Percentiles rank a stretch among this genome's conserved stretches.
Conservation (phyloP, 2,329 filamentous ascomycete species). For the Pseudocercospora fuligena region DNA sequence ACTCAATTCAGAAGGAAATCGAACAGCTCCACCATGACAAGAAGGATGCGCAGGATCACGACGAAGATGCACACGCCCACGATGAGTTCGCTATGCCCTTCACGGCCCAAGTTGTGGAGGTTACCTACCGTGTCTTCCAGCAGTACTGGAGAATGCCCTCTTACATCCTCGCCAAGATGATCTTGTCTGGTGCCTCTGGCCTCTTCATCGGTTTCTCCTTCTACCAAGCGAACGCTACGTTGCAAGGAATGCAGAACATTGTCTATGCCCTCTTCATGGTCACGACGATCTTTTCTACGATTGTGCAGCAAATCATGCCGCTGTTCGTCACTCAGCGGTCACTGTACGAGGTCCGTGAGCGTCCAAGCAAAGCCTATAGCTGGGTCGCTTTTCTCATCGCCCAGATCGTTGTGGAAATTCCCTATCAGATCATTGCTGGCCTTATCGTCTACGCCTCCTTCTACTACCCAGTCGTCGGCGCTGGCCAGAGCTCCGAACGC, state of each 20-base stretch:
- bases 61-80: slow-evolving; percentile 34
- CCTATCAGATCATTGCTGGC: slow-evolving; percentile 66
- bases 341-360: slow-evolving; percentile 64
- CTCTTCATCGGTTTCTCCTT: slow-evolving; percentile 56
- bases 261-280: slow-evolving; percentile 59
- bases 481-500: slow-evolving; percentile 53
- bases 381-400: slow-evolving; percentile 75
- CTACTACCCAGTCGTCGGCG: slow-evolving; percentile 62
- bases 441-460: slow-evolving; percentile 68
- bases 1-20: slow-evolving; percentile 44
- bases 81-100: slow-evolving; percentile 53
- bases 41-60: slow-evolving; percentile 32
- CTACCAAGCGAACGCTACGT: slow-evolving; percentile 43
- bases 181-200: slow-evolving; percentile 56
- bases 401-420: slow-evolving; percentile 74
- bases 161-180: slow-evolving; percentile 63
- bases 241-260: slow-evolving; percentile 52
- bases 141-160: slow-evolving; percentile 52
- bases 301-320: slow-evolving; percentile 64
- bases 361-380: slow-evolving; percentile 72
- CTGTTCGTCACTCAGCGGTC: slow-evolving; percentile 63
- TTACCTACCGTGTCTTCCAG: slow-evolving; percentile 50
- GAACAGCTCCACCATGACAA: slow-evolving; percentile 47
- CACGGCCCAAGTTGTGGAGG: slow-evolving; percentile 41
- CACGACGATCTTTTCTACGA: slow-evolving; percentile 45